phyloP scores from a whole-genome alignment of 2,329 filamentous ascomycete genomes.

The Ceratocystis lukuohia region DNA sequence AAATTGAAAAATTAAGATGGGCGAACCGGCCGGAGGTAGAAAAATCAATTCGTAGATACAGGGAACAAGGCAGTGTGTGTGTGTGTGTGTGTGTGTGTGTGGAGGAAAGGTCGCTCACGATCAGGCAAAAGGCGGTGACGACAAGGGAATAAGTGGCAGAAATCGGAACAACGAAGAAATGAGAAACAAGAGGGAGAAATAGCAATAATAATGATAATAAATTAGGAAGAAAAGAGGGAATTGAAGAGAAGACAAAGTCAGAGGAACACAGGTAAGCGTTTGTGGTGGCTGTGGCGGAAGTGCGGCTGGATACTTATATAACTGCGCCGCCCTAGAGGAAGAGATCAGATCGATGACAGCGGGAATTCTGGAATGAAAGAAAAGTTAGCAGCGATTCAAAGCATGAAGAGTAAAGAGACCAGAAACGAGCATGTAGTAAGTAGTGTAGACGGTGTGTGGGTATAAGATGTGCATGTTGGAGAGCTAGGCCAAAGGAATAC shows the following conservation, averaged over 20 bases:
- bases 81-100: neutral
- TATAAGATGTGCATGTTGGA: neutral
- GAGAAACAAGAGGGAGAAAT: neutral
- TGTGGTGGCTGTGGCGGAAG: neutral
- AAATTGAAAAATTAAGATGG: neutral
- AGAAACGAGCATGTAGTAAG: neutral
- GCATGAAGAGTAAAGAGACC: neutral
- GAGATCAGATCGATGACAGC: neutral
- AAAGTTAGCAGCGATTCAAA: neutral
- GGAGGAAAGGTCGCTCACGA: neutral
- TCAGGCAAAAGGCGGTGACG: conserved; percentile 17
- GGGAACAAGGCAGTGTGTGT: neutral
- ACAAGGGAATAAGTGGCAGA: conserved; percentile 9
- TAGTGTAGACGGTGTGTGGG: neutral
- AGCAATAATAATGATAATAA: neutral
- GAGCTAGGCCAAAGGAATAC: neutral
- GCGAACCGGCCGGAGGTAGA: neutral
- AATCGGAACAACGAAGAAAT: conserved; percentile 6
- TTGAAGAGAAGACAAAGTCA: neutral
- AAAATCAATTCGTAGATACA: neutral
- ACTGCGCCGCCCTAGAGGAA: neutral
- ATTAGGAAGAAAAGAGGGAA: neutral
- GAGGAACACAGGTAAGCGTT: neutral
- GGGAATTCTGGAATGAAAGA: neutral
- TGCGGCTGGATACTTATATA: neutral